Conservation (phyloP, 371 early-diverging fungal species). For the Actinomortierella wolfii region DNA sequence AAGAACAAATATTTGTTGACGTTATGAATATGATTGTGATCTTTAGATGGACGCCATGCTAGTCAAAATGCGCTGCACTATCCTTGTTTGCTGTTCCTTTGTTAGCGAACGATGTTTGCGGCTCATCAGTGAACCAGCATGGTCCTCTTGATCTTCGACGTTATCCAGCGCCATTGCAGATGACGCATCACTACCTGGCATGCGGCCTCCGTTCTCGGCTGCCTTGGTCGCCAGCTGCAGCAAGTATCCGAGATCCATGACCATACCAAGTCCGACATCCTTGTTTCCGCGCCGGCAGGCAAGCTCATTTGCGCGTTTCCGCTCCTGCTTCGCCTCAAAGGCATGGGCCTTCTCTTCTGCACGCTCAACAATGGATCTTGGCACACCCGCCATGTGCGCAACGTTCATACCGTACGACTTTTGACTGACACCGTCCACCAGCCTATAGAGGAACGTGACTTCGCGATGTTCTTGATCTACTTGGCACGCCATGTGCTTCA, state of each 20-base stretch:
- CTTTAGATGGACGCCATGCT: constrained; percentile 20
- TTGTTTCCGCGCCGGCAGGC: constrained; percentile 12
- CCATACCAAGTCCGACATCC: constrained; percentile 33
- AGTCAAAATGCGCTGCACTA: constrained; percentile 25
- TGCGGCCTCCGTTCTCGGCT: background rate
- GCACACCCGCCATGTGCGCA: constrained; percentile 96
- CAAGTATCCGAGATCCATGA: constrained; percentile 42
- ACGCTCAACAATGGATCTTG: constrained; percentile 57
- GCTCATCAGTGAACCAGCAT: background rate
- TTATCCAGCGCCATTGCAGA: constrained; percentile 4
- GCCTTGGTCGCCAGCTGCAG: constrained; percentile 17
- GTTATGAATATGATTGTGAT: too few relatives aligned
- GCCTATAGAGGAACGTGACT: constrained; percentile 97
- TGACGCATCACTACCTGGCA: background rate
- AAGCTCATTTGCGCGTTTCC: constrained; percentile 28
- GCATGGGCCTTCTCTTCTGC: constrained; percentile 74
- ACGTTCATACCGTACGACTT: constrained; percentile 93
- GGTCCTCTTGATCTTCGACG: background rate
- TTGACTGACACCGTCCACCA: constrained; percentile 81
- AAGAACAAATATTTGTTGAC: too few relatives aligned
- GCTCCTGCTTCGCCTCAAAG: constrained; percentile 64
- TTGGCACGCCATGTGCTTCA: constrained; percentile 83
- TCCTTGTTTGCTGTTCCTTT: constrained; percentile 26
- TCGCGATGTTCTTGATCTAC: constrained; percentile 82
- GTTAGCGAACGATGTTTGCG: constrained; percentile 10